A percentile compares a stretch with the other conserved stretches of the same genome.
Evolutionary conservation across 345 rosid genomes (phyloP).

Genomic region (Microcos paniculata): DNA sequence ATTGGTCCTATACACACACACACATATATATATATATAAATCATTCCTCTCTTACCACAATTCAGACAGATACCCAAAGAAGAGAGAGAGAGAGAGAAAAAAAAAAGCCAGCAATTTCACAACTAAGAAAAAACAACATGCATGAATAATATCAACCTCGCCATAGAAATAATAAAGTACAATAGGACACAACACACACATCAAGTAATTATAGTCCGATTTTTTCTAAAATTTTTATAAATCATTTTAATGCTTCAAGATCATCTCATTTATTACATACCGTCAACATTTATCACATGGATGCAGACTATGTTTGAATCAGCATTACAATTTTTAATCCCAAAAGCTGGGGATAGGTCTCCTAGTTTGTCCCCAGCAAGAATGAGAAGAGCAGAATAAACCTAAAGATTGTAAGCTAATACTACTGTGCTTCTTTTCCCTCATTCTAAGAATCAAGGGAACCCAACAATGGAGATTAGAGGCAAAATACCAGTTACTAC

Average conservation of each 20-base stretch:
- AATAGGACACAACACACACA: not conserved
- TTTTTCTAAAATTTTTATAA: not conserved
- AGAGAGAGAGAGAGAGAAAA: too few species aligned
- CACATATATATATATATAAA: too few species aligned
- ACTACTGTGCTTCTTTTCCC: conserved; percentile 9
- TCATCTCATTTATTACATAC: not conserved
- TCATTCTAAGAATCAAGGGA: conserved; percentile 11
- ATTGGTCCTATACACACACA: too few species aligned
- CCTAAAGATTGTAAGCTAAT: conserved; percentile 6
- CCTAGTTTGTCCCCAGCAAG: not conserved
- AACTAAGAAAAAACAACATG: not conserved
- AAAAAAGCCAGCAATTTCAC: not conserved
- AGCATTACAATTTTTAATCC: not conserved
- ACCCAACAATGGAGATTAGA: not conserved
- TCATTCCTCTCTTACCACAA: not conserved
- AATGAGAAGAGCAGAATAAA: not conserved
- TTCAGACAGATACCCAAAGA: not conserved
- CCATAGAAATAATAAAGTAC: not conserved
- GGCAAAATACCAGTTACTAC: conserved; percentile 34
- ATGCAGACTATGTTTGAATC: not conserved
- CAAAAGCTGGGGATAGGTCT: not conserved
- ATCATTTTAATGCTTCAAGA: not conserved
- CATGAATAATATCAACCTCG: not conserved
- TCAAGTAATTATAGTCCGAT: not conserved
- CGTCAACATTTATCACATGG: not conserved